A percentile compares a stretch with the other conserved stretches of the same genome.
Evolutionary conservation across 176 grass and related monocot species (phyloP).

Genomic region (Rhynchospora tenuis): DNA sequence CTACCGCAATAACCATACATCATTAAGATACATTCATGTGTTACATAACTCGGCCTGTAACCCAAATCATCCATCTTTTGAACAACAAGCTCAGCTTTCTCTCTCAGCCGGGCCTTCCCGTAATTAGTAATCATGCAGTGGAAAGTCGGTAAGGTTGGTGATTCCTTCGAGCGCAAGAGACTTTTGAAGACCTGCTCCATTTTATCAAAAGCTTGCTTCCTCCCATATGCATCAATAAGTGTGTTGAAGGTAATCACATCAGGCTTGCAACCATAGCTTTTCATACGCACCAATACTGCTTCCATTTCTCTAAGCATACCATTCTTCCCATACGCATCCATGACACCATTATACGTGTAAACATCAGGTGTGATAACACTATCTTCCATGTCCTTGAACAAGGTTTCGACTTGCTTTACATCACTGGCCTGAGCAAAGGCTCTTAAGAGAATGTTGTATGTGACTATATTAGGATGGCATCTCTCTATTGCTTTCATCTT

Average conservation of each 20-base stretch:
- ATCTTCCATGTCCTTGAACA: conserved; percentile 90
- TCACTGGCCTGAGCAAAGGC: conserved; percentile 79
- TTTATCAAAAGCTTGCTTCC: conserved; percentile 77
- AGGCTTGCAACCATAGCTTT: conserved; percentile 69
- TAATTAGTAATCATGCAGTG: conserved; percentile 98
- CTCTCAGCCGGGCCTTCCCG: conserved; percentile 79
- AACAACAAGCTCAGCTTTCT: conserved; percentile 61
- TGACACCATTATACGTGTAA: conserved; percentile 74
- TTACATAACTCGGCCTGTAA: conserved; percentile 75
- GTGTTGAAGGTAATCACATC: conserved; percentile 95
- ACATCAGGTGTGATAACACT: conserved; percentile 63
- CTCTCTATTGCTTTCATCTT: conserved; percentile 91
- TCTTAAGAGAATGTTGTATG: conserved; percentile 93
- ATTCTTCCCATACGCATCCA: conserved; percentile 83
- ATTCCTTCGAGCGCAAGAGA: conserved; percentile 71
- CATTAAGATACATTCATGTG: conserved; percentile 75
- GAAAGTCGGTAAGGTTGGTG: conserved; percentile 78
- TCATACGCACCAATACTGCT: conserved; percentile 64
- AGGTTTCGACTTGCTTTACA: conserved; percentile 54
- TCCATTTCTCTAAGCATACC: conserved; percentile 97
- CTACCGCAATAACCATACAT: conserved; percentile 64
- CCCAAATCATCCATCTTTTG: conserved; percentile 75
- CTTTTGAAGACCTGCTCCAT: conserved; percentile 99
- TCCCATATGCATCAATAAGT: conserved; percentile 85
- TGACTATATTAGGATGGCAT: conserved; percentile 75